These are phyloP conservation scores for Dispira parvispora DNA, from an alignment of 192 early-diverging fungal species.

Conservation along the genomic window DNA sequence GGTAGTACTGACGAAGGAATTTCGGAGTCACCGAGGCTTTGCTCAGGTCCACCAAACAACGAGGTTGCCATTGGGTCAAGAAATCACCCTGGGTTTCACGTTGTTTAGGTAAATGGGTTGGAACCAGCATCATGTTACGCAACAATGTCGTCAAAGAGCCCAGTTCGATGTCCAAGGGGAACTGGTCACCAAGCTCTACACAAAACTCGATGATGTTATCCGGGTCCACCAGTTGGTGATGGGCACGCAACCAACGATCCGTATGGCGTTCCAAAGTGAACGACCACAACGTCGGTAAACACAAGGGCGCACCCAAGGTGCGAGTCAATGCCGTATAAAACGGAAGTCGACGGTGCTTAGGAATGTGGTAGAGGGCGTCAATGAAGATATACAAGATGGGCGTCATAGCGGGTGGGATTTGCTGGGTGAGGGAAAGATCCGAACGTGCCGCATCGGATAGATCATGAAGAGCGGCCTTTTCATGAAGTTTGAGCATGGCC, in stretches of 20 bases:
- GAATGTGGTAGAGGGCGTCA: slow-evolving; percentile 80
- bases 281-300: slow-evolving; percentile 52
- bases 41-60: slow-evolving; percentile 5
- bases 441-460: slow-evolving; percentile 1
- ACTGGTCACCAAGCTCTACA: slow-evolving; percentile 48
- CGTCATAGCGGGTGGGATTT: slow-evolving; percentile 25
- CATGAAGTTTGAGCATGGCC: slow-evolving; percentile 41
- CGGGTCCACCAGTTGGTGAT: slow-evolving; percentile 30
- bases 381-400: slow-evolving; percentile 82
- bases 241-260: slow-evolving; percentile 27
- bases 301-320: slow-evolving; percentile 60
- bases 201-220: slow-evolving; percentile 60
- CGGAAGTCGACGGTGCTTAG: slow-evolving; percentile 74
- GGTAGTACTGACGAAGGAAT: slow-evolving; percentile 23
- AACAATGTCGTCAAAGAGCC: slow-evolving; percentile 40
- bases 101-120: slow-evolving; percentile 27
- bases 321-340: slow-evolving; percentile 68
- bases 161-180: slow-evolving; percentile 48
- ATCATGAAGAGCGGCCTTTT: slow-evolving; percentile 13
- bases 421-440: slow-evolving; percentile 10
- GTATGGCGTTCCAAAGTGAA: slow-evolving; percentile 58
- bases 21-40: slow-evolving; percentile 14
- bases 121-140: slow-evolving; percentile 30
- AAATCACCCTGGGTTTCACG: background rate
- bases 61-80: background rate